These are phyloP conservation scores for Mycosphaerella arachidis DNA, from an alignment of 2,329 filamentous ascomycete species.

Conservation along the genomic window DNA sequence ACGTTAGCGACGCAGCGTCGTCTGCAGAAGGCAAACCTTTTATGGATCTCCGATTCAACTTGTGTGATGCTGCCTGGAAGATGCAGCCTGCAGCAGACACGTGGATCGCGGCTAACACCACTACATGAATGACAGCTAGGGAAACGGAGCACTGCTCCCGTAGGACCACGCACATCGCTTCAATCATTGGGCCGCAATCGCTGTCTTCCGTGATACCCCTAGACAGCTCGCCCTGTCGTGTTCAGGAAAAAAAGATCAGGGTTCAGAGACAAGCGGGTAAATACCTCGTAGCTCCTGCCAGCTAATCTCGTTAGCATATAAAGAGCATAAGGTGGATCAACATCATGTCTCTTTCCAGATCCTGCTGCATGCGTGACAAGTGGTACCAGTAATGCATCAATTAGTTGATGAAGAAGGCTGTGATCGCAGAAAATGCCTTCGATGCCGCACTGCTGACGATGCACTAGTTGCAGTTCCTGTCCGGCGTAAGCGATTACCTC, in stretches of 20 bases:
- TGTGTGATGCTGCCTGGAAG: not conserved
- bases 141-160: not conserved
- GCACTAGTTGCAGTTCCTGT: not conserved
- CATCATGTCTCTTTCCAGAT: not conserved
- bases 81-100: not conserved
- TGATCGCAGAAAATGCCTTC: not conserved
- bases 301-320: not conserved
- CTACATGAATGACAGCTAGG: not conserved
- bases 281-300: not conserved
- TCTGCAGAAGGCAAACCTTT: conserved; percentile 5
- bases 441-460: too few species aligned
- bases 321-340: not conserved
- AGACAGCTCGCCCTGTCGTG: not conserved
- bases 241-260: not conserved
- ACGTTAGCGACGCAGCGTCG: not conserved
- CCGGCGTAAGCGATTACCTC: not conserved
- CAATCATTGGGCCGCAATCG: not conserved
- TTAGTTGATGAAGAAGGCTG: not conserved
- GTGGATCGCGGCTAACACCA: not conserved
- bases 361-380: not conserved
- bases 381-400: not conserved
- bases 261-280: not conserved
- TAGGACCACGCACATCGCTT: not conserved
- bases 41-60: conserved; percentile 12
- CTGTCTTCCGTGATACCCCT: not conserved